Conservation (phyloP, 257 asterid genomes). For the Ilex asprella region DNA sequence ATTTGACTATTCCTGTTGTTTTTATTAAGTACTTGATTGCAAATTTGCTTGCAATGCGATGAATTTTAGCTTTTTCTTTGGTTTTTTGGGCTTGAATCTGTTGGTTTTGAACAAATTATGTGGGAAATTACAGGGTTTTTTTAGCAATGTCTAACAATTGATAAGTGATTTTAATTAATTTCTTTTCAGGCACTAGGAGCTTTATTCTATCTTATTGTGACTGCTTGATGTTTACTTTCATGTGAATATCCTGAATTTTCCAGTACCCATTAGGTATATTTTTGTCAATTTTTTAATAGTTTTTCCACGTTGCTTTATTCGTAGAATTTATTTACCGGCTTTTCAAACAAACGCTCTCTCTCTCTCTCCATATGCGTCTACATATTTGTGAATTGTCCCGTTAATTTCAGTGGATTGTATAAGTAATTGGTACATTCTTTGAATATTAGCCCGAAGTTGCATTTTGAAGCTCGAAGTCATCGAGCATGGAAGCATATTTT, state of each 20-base stretch:
- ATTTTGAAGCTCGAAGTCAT: too few species aligned
- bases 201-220: neutral
- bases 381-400: too few species aligned
- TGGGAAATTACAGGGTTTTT: neutral
- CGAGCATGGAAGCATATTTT: too few species aligned
- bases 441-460: too few species aligned
- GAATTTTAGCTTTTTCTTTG: neutral
- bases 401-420: too few species aligned
- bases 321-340: neutral
- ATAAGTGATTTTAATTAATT: neutral
- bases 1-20: neutral
- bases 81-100: neutral
- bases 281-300: slow-evolving; percentile 20
- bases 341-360: too few species aligned
- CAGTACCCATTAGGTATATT: slow-evolving; percentile 19
- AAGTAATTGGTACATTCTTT: too few species aligned
- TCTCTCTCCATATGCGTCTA: too few species aligned
- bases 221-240: slow-evolving; percentile 39
- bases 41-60: neutral
- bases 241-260: slow-evolving; percentile 21
- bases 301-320: neutral
- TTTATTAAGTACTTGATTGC: neutral
- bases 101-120: neutral
- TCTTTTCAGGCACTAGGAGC: neutral
- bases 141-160: neutral